Conservation (phyloP, 345 rosid species). For the Acer saccharum region DNA sequence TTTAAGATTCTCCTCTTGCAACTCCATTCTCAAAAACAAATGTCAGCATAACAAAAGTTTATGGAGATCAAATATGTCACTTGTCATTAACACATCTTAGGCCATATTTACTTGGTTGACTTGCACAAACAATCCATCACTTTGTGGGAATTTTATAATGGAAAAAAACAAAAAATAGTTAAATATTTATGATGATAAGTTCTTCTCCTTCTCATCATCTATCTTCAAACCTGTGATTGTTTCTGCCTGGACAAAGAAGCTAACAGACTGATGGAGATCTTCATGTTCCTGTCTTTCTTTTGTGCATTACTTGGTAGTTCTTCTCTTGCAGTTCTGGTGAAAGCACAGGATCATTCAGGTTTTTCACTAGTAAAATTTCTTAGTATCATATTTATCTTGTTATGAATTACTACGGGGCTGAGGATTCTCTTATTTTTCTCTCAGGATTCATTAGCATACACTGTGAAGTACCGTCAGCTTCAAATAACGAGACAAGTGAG, state of each 20-base stretch:
- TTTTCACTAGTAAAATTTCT: background rate
- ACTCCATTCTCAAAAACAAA: no score
- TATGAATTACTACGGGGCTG: background rate
- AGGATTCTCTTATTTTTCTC: background rate
- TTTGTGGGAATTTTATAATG: background rate
- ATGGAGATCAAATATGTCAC: no score
- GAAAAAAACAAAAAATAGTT: background rate
- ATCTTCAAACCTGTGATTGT: no score
- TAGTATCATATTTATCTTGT: background rate
- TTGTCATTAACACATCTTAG: no score
- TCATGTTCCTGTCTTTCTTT: background rate
- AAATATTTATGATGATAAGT: background rate
- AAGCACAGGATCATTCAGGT: constrained; percentile 27
- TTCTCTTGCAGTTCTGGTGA: background rate
- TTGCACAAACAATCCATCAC: background rate
- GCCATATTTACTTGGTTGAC: background rate
- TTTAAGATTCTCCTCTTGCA: no score
- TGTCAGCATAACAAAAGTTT: no score
- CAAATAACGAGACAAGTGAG: background rate
- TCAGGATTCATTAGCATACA: constrained; percentile 14
- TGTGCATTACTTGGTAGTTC: background rate
- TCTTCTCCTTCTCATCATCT: background rate
- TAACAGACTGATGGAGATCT: constrained; percentile 16
- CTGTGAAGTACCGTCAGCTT: background rate
- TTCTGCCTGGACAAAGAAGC: no score